Evolutionary conservation across 768 basidiomycete species (phyloP), one percentile per base, ranked within the genome.

Genomic region (Crepidotus variabilis): DNA sequence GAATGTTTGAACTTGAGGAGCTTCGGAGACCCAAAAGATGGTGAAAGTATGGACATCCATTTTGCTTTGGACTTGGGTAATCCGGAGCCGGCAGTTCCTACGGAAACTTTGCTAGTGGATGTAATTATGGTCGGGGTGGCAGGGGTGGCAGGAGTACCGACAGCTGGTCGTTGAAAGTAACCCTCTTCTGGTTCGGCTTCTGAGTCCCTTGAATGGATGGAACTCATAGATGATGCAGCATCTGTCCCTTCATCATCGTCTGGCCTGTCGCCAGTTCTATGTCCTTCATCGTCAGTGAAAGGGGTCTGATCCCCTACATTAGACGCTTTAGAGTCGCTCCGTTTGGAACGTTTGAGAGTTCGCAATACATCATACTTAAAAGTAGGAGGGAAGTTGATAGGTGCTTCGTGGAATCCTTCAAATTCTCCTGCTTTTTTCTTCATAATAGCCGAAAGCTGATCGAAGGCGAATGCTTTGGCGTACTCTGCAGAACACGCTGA

Each of bases 301-400:
- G 62, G 47, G 54, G 69, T 49, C 52, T 63, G 43, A 56, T 61
- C 62, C n/a, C 55, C 63, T n/a, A 43, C 21, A 45, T 49, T 56
- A 3, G 59, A 34, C 23, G 70, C 68, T 57, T 71, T 76, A 8
- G 73, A 71, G 34, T 58, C 51, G 35, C 65, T 71, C 23, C 75
- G 73, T 65, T 77, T 80, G 50, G 75, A 64, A 58, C 75, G 78
- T 68, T 84, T 87, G 18, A 79, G 67, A 1, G 80, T 79, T 22
- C 81, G 80, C 53, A 84, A 69, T 6, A 95, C 88, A 62, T 95
- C 88, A 65, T 93, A 94, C 65, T 97, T 97, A 80, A 95, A 98
- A 0, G 95, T 97, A 0, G 94, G 94, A 4, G 92, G 85, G 60
- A 98, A 98, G 63, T 86, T 67, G 57, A 97, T 97, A 0, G 77